Evolutionary conservation across 805 yeast species (phyloP).

Genomic region (Yamadazyma phyllophila): DNA sequence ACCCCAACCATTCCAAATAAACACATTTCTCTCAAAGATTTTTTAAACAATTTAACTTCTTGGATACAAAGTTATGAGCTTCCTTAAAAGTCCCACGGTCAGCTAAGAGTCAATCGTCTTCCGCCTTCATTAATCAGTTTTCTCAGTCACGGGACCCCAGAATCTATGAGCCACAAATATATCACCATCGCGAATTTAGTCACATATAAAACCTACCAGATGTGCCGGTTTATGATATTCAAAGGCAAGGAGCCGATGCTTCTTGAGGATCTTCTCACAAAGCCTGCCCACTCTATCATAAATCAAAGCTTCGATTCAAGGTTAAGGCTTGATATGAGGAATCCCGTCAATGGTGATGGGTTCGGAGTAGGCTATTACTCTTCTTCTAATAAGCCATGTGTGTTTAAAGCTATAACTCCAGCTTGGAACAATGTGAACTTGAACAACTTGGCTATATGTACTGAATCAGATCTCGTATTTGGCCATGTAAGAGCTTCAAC

Average conservation of each 20-base stretch:
- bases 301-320: conserved; percentile 94
- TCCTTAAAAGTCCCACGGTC: too few species aligned
- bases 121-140: too few species aligned
- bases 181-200: not conserved
- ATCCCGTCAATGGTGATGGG: conserved; percentile 98
- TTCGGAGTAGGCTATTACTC: conserved; percentile 94
- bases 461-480: conserved; percentile 78
- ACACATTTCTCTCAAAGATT: too few species aligned
- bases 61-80: too few species aligned
- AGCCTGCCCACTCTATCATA: conserved; percentile 96
- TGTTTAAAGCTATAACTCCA: conserved; percentile 94
- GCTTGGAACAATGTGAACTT: conserved; percentile 96
- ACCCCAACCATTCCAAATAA: too few species aligned
- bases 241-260: conserved; percentile 88
- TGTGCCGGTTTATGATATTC: conserved; percentile 93
- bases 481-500: conserved; percentile 97
- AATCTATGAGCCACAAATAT: too few species aligned
- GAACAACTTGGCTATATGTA: conserved; percentile 82
- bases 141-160: too few species aligned
- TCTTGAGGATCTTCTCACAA: conserved; percentile 80
- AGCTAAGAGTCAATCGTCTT: too few species aligned
- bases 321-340: conserved; percentile 77
- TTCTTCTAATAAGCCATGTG: conserved; percentile 69
- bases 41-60: too few species aligned
- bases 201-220: conserved; percentile 21